A percentile compares a stretch with the other conserved stretches of the same genome.
phyloP scores from a whole-genome alignment of 108 stramenopile species.

The Discostella pseudostelligera region DNA sequence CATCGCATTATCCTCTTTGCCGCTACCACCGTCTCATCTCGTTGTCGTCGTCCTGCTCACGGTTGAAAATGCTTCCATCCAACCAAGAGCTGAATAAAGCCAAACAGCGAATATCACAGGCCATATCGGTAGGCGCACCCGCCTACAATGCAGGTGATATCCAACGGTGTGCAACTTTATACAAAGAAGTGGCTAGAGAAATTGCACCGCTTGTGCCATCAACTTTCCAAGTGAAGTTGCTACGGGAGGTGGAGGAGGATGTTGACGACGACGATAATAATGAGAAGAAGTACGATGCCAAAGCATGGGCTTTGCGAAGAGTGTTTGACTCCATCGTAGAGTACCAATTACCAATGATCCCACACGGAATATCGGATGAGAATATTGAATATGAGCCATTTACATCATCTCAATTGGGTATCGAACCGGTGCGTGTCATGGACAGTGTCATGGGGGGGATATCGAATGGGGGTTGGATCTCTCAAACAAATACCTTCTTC shows the following conservation, averaged over 20 bases:
- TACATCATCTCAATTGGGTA: constrained; percentile 29
- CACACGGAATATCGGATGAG: not conserved
- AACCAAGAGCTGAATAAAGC: not conserved
- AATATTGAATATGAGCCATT: constrained; percentile 38
- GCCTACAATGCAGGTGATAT: constrained; percentile 59
- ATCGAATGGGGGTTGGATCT: constrained; percentile 41
- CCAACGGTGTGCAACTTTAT: constrained; percentile 38
- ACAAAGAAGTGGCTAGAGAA: constrained; percentile 41
- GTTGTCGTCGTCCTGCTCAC: not conserved
- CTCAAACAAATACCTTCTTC: constrained; percentile 36
- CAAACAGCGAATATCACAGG: constrained; percentile 35
- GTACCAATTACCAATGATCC: constrained; percentile 44
- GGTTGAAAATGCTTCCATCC: not conserved
- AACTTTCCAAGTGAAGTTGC: constrained; percentile 18
- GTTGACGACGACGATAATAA: not conserved
- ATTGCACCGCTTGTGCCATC: constrained; percentile 37
- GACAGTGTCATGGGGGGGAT: constrained; percentile 61
- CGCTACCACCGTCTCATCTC: not conserved
- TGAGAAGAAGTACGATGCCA: constrained; percentile 16
- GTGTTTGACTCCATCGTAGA: constrained; percentile 52
- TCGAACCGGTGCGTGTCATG: constrained; percentile 41
- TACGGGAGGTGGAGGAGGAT: constrained; percentile 15
- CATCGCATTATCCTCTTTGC: not conserved
- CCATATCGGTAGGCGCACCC: constrained; percentile 55
- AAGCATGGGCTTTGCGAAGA: constrained; percentile 50